A percentile compares a stretch with the other conserved stretches of the same genome.
These are phyloP conservation scores for Pythium aphanidermatum DNA, from an alignment of 352 stramenopile species.

Conservation along the genomic window DNA sequence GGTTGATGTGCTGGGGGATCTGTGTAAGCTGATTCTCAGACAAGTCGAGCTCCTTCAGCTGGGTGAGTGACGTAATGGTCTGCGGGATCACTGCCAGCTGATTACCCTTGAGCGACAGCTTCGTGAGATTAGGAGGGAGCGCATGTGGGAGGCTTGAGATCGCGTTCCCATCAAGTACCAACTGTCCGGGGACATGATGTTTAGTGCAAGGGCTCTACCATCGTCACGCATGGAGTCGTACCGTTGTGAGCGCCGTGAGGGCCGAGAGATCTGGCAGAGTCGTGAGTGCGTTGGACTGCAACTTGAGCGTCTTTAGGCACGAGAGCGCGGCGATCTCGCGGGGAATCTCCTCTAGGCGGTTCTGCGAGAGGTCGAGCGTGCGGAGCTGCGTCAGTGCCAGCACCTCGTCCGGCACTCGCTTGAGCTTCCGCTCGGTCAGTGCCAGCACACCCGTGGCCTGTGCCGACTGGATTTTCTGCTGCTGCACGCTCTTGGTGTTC, in stretches of 20 bases:
- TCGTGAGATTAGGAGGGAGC: constrained; percentile 65
- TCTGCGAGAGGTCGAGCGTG: constrained; percentile 67
- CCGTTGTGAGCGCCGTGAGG: constrained; percentile 61
- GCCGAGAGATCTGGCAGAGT: constrained; percentile 59
- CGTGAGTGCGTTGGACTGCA: constrained; percentile 48
- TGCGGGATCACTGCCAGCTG: constrained; percentile 33
- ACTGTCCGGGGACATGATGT: constrained; percentile 23
- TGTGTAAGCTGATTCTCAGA: constrained; percentile 43
- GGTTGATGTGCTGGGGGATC: constrained; percentile 38
- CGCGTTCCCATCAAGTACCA: constrained; percentile 72
- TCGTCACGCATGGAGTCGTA: constrained; percentile 13
- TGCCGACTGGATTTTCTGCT: constrained; percentile 71
- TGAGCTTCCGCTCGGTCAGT: constrained; percentile 69
- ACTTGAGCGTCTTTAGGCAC: constrained; percentile 70
- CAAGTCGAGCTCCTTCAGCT: constrained; percentile 69
- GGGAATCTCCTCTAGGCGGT: constrained; percentile 53
- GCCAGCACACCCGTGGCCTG: constrained; percentile 60
- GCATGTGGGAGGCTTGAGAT: constrained; percentile 42
- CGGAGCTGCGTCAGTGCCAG: constrained; percentile 45
- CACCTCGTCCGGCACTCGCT: constrained; percentile 55
- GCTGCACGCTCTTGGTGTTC: constrained; percentile 61
- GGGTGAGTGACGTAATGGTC: constrained; percentile 35
- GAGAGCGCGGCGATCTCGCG: constrained; percentile 28
- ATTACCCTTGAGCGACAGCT: constrained; percentile 73
- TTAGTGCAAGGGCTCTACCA: no score